These are phyloP conservation scores for Senna siamea DNA, from an alignment of 306 rosid species.

Conservation along the genomic window DNA sequence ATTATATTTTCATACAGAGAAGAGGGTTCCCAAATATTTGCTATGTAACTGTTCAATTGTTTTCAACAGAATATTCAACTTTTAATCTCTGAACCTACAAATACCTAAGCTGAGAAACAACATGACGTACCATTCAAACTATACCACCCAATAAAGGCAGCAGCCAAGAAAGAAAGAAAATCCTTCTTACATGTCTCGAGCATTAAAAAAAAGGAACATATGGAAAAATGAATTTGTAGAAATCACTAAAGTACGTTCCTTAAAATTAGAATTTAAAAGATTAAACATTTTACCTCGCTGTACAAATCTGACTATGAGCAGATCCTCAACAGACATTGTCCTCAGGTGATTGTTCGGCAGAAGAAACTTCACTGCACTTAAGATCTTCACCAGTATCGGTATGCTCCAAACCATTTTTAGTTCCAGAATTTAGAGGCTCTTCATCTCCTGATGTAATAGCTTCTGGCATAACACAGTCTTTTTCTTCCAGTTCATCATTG, in stretches of 20 bases:
- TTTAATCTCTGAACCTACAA: slow-evolving; percentile 55
- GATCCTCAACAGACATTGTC: slow-evolving; percentile 55
- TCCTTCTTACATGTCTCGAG: slow-evolving; percentile 64
- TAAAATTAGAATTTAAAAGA: slow-evolving; percentile 56
- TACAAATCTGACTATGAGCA: slow-evolving; percentile 66
- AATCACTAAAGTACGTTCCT: slow-evolving; percentile 50
- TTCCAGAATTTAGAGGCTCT: not conserved
- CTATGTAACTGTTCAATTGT: slow-evolving; percentile 51
- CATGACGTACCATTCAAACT: slow-evolving; percentile 55
- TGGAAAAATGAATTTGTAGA: slow-evolving; percentile 50
- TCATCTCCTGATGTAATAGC: not conserved
- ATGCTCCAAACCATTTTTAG: slow-evolving; percentile 41
- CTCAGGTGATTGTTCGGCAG: slow-evolving; percentile 54
- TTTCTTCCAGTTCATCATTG: slow-evolving; percentile 48
- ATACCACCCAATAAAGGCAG: slow-evolving; percentile 60
- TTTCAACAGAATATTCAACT: slow-evolving; percentile 48
- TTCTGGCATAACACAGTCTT: not conserved
- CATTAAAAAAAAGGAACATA: slow-evolving; percentile 45
- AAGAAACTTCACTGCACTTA: slow-evolving; percentile 41
- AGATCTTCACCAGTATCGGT: slow-evolving; percentile 54
- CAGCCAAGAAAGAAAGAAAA: slow-evolving; percentile 60
- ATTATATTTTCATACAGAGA: slow-evolving; percentile 42
- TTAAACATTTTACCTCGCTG: slow-evolving; percentile 78
- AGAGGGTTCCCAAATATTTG: slow-evolving; percentile 46
- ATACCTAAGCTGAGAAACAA: slow-evolving; percentile 49